These are phyloP conservation scores for Heliamphora exappendiculata DNA, from an alignment of 148 eudicot species.

Conservation along the genomic window DNA sequence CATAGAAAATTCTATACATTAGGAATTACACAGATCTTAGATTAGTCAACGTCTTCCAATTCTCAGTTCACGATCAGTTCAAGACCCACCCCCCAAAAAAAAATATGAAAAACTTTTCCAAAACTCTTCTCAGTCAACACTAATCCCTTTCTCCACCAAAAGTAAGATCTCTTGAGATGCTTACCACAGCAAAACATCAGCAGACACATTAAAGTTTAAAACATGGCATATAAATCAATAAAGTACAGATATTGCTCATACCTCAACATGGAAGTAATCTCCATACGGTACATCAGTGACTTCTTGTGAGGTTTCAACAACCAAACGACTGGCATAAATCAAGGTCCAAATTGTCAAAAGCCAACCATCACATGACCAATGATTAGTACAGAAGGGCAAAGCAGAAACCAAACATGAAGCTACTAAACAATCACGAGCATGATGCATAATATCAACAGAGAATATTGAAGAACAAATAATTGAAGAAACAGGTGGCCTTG, in stretches of 20 bases:
- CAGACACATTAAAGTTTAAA: neutral
- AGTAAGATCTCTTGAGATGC: neutral
- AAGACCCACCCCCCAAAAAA: neutral
- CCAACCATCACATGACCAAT: conserved; percentile 7
- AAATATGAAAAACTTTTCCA: neutral
- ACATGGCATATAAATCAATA: neutral
- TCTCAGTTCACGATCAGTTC: neutral
- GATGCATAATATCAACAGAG: neutral
- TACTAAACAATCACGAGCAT: neutral
- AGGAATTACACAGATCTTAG: neutral
- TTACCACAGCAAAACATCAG: neutral
- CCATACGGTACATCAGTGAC: conserved; percentile 88
- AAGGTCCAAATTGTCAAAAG: conserved; percentile 9
- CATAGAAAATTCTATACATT: neutral
- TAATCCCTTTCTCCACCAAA: neutral
- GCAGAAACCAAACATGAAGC: neutral
- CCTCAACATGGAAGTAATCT: conserved; percentile 95
- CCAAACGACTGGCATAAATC: conserved; percentile 60
- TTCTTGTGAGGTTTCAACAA: conserved; percentile 75
- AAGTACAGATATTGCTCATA: conserved; percentile 19
- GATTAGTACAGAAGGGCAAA: neutral
- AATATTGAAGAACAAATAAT: neutral
- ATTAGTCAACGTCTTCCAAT: neutral
- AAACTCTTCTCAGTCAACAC: neutral
- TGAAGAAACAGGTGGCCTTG: neutral